Percentiles rank a stretch among this genome's conserved stretches.
Evolutionary conservation across 2,329 filamentous ascomycete genomes (phyloP).

Genomic region (Colletotrichum tropicale): DNA sequence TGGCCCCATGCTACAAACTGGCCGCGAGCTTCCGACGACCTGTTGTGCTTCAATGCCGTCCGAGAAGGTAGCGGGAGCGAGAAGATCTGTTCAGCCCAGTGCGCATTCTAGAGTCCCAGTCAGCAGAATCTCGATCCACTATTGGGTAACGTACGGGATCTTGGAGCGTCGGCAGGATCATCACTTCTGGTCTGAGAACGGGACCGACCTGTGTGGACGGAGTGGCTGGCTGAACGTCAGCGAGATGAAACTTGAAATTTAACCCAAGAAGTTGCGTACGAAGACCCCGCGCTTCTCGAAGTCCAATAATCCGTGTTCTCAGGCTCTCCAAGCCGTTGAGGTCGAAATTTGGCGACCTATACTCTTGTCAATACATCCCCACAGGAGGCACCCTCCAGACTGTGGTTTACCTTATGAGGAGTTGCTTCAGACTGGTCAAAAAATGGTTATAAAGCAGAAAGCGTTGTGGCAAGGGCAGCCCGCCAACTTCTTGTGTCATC

Average conservation of each 20-base stretch:
- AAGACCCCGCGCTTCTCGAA: conserved; percentile 59
- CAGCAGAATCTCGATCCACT: background rate
- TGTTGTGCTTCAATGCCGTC: conserved; percentile 49
- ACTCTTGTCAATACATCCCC: background rate
- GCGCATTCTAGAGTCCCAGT: conserved; percentile 43
- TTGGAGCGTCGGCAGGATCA: conserved; percentile 26
- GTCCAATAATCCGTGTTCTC: conserved; percentile 50
- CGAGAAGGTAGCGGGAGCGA: conserved; percentile 55
- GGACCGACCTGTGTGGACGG: conserved; percentile 38
- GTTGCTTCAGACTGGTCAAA: conserved; percentile 50
- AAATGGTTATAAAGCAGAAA: conserved; percentile 63
- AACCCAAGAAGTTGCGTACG: conserved; percentile 37
- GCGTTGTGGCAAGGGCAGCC: conserved; percentile 54
- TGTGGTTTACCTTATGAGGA: conserved; percentile 52
- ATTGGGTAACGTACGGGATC: conserved; percentile 23
- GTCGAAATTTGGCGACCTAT: conserved; percentile 58
- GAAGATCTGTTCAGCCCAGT: conserved; percentile 69
- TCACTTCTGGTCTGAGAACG: conserved; percentile 34
- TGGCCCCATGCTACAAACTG: conserved; percentile 48
- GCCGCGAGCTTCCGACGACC: conserved; percentile 47
- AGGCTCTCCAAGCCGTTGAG: conserved; percentile 57
- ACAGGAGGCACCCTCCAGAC: background rate
- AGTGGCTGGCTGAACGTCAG: conserved; percentile 30
- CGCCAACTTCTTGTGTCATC: conserved; percentile 57
- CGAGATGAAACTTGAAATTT: background rate